Evolutionary conservation across 352 stramenopile species (phyloP).

Genomic region (Globisporangium rhizosaccharum): DNA sequence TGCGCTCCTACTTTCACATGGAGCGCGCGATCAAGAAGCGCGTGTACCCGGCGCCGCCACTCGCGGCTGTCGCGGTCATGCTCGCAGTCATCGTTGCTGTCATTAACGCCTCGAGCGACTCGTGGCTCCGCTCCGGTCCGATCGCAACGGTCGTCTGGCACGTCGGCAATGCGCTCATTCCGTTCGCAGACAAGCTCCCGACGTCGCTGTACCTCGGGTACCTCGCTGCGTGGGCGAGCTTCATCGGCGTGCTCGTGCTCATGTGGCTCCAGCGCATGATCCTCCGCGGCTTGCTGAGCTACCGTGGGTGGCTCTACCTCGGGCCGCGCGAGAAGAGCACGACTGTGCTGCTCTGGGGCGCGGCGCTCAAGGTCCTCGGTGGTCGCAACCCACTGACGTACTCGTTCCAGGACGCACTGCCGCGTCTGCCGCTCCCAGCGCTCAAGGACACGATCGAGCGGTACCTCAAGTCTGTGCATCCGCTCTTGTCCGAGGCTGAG

Average conservation of each 20-base stretch:
- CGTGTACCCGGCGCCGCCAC: constrained; percentile 74
- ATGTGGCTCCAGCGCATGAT: constrained; percentile 84
- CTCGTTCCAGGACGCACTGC: constrained; percentile 89
- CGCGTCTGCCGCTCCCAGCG: constrained; percentile 88
- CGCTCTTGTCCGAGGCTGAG: constrained; percentile 82
- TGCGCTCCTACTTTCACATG: constrained; percentile 69
- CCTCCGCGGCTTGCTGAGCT: constrained; percentile 78
- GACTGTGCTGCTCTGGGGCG: constrained; percentile 64
- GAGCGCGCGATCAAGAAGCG: constrained; percentile 58
- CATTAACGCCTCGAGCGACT: constrained; percentile 55
- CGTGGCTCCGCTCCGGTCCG: constrained; percentile 76
- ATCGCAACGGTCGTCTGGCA: constrained; percentile 78
- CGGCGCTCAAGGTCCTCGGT: constrained; percentile 76
- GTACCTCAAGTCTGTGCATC: constrained; percentile 91
- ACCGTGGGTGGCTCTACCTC: constrained; percentile 86
- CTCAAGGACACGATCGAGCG: constrained; percentile 90
- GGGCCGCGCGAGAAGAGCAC: constrained; percentile 60
- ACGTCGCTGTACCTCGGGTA: constrained; percentile 79
- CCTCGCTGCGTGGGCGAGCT: constrained; percentile 72
- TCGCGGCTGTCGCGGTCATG: constrained; percentile 53
- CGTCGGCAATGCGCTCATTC: constrained; percentile 73
- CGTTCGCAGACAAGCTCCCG: constrained; percentile 56
- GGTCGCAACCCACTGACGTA: constrained; percentile 84
- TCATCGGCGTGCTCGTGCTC: constrained; percentile 77
- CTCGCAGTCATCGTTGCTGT: constrained; percentile 59